These are phyloP conservation scores for Mycocentrospora acerina DNA, from an alignment of 2,329 filamentous ascomycete species.

Conservation along the genomic window DNA sequence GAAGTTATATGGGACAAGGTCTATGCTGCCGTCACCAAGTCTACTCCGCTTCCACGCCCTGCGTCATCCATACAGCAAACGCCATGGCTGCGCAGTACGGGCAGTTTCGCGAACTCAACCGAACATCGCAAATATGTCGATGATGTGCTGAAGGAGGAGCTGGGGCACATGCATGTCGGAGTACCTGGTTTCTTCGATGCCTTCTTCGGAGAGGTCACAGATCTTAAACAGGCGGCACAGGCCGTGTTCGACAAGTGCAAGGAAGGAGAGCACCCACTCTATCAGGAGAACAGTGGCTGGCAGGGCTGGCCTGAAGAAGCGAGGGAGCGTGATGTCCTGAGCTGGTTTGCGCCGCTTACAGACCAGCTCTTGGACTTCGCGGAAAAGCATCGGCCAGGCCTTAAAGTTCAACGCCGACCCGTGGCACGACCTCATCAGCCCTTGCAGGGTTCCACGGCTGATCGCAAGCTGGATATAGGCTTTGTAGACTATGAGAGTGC, in stretches of 20 bases:
- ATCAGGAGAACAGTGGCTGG: slow-evolving; percentile 18
- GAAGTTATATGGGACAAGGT: slow-evolving; percentile 1
- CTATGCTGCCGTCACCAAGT: slow-evolving; percentile 32
- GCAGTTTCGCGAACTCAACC: slow-evolving; percentile 8
- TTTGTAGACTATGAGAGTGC: slow-evolving; percentile 23
- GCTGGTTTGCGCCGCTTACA: slow-evolving; percentile 21
- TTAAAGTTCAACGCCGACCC: slow-evolving; percentile 11
- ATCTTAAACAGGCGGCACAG: background rate
- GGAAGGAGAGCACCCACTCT: slow-evolving; percentile 23
- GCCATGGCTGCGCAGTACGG: slow-evolving; percentile 20
- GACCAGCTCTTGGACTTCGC: slow-evolving; percentile 17
- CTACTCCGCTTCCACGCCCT: slow-evolving; percentile 34
- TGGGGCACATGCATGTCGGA: slow-evolving; percentile 20
- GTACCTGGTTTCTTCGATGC: slow-evolving; percentile 24
- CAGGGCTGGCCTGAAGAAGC: slow-evolving; percentile 20
- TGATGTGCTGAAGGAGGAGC: slow-evolving; percentile 16
- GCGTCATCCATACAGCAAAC: slow-evolving; percentile 29
- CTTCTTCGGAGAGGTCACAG: slow-evolving; percentile 16
- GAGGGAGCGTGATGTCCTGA: slow-evolving; percentile 21
- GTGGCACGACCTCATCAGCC: slow-evolving; percentile 21
- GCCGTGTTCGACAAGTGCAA: slow-evolving; percentile 17
- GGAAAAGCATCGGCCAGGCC: slow-evolving; percentile 11
- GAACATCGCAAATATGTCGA: slow-evolving; percentile 6
- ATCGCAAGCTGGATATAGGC: slow-evolving; percentile 28
- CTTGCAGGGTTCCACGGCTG: no score